Evolutionary conservation across 441 rosid species (phyloP).

Genomic region (Gossypium schwendimanii): DNA sequence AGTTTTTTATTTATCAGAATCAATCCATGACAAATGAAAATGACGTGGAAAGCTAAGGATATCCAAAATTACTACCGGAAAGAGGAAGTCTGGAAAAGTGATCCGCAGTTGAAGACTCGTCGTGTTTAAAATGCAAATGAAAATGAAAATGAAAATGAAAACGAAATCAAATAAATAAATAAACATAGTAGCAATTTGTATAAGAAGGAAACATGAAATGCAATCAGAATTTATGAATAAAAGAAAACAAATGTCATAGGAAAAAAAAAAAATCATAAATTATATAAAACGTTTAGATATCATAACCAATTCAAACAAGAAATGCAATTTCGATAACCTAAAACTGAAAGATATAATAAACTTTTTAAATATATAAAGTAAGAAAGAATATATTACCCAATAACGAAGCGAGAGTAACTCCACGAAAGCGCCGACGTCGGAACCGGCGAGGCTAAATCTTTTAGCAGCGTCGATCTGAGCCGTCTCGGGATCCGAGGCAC

Average conservation of each 20-base stretch:
- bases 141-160: no score
- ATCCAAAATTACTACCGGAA: neutral
- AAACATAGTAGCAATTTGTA: neutral
- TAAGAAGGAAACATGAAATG: neutral
- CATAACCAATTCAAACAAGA: conserved; percentile 2
- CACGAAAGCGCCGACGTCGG: conserved; percentile 38
- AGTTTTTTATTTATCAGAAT: neutral
- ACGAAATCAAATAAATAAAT: neutral
- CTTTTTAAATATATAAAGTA: neutral
- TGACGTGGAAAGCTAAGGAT: neutral
- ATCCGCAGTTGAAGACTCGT: neutral
- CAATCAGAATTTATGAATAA: neutral
- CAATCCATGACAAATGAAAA: neutral
- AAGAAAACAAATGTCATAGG: neutral
- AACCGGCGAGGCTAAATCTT: conserved; percentile 73
- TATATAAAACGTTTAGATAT: neutral
- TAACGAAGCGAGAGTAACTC: conserved; percentile 75
- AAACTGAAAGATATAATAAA: neutral
- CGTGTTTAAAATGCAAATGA: neutral
- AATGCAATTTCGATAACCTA: conserved; percentile 3
- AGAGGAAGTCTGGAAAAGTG: neutral
- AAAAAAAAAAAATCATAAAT: neutral
- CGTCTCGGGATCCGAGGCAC: conserved; percentile 86
- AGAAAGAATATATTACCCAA: conserved; percentile 43
- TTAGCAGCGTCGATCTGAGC: conserved; percentile 94